Conservation (phyloP, 495 filamentous ascomycete genomes). For the Bathelium albidoporum region DNA sequence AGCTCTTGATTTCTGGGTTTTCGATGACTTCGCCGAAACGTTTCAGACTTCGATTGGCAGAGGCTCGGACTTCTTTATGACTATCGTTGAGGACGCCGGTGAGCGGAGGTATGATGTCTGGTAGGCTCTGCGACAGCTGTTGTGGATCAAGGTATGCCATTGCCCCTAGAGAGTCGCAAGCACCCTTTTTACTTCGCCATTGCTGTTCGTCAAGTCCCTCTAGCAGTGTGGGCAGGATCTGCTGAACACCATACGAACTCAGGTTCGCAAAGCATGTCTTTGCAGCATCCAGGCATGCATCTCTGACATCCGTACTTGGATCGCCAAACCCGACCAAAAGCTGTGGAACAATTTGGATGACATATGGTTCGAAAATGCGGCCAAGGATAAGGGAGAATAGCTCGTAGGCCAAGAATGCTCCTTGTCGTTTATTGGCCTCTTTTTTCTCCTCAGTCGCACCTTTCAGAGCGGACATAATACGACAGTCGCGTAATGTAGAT, state of each 20-base stretch:
- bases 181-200: conserved; percentile 97
- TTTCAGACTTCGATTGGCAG: conserved; percentile 91
- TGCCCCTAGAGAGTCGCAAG: conserved; percentile 87
- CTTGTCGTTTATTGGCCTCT: conserved; percentile 76
- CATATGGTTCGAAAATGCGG: conserved; percentile 85
- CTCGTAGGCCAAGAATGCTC: conserved; percentile 82
- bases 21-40: conserved; percentile 96
- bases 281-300: conserved; percentile 82
- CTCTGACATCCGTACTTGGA: conserved; percentile 73
- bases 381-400: conserved; percentile 76
- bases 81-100: conserved; percentile 92
- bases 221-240: conserved; percentile 81
- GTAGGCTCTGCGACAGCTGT: conserved; percentile 81
- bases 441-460: conserved; percentile 83
- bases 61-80: conserved; percentile 87
- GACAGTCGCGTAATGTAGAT: conserved; percentile 69
- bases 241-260: conserved; percentile 91
- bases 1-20: conserved; percentile 88
- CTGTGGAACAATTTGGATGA: conserved; percentile 89
- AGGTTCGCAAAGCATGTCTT: conserved; percentile 89
- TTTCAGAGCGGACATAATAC: conserved; percentile 69
- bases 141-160: conserved; percentile 97
- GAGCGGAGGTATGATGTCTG: conserved; percentile 91
- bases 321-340: conserved; percentile 85
- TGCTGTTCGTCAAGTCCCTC: conserved; percentile 90